Evolutionary conservation across 805 yeast species (phyloP).

Genomic region (Saccharomycodes ludwigii): DNA sequence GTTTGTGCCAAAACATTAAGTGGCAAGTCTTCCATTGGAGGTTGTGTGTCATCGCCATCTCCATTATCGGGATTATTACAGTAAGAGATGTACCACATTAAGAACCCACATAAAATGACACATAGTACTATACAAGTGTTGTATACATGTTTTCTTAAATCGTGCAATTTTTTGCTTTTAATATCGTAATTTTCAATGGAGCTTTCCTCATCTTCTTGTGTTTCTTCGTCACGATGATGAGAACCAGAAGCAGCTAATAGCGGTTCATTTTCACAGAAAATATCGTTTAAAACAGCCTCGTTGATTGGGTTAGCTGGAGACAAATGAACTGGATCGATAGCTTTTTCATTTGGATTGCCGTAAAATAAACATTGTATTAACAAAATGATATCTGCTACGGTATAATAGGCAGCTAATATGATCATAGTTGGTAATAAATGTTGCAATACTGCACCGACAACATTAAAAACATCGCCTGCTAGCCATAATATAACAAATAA

Average conservation of each 20-base stretch:
- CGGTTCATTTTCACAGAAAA: conserved; percentile 24
- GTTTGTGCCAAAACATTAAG: conserved; percentile 73
- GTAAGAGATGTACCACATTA: conserved; percentile 77
- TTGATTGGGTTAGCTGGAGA: conserved; percentile 82
- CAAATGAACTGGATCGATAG: conserved; percentile 62
- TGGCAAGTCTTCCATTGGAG: conserved; percentile 33
- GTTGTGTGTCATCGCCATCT: conserved; percentile 6
- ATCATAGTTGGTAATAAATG: conserved; percentile 92
- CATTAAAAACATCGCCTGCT: conserved; percentile 87
- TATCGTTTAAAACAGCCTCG: conserved; percentile 49
- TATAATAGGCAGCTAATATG: conserved; percentile 82
- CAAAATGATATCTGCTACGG: conserved; percentile 77
- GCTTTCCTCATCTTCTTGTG: conserved; percentile 6
- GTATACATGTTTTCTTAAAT: conserved; percentile 4
- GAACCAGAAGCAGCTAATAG: conserved; percentile 9
- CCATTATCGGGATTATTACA: conserved; percentile 31
- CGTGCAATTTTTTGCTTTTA: conserved; percentile 6
- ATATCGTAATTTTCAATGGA: conserved; percentile 1
- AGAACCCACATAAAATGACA: conserved; percentile 66
- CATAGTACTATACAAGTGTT: conserved; percentile 38
- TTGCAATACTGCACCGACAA: conserved; percentile 81
- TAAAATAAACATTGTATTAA: conserved; percentile 76
- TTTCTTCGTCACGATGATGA: conserved; percentile 2
- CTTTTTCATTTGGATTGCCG: conserved; percentile 39
- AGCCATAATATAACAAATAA: conserved; percentile 85